Conservation (phyloP, 1,284 basidiomycete species). For the Phlebopus sp. region DNA sequence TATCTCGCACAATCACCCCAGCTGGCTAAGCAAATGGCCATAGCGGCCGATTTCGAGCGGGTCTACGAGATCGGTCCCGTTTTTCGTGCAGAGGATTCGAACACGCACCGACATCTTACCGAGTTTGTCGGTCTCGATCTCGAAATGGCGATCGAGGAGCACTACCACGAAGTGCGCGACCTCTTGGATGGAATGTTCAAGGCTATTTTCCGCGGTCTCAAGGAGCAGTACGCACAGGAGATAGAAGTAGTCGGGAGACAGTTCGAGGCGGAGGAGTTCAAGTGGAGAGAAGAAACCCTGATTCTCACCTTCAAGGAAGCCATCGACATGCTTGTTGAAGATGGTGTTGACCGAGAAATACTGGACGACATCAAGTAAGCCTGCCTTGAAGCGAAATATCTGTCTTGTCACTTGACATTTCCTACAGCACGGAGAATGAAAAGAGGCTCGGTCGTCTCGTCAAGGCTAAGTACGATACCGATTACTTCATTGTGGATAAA, state of each 20-base stretch:
- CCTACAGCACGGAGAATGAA: slow-evolving; percentile 82
- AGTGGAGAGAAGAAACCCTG: slow-evolving; percentile 82
- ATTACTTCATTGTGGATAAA: slow-evolving; percentile 98
- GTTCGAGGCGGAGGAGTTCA: slow-evolving; percentile 90
- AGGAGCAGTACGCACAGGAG: slow-evolving; percentile 74
- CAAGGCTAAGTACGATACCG: slow-evolving; percentile 91
- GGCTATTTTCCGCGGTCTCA: slow-evolving; percentile 80
- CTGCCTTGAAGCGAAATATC: slow-evolving; percentile 22
- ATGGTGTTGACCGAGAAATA: slow-evolving; percentile 71
- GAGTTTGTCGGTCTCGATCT: slow-evolving; percentile 99
- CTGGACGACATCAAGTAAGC: slow-evolving; percentile 87
- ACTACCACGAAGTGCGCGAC: slow-evolving; percentile 96
- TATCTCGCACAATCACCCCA: slow-evolving; percentile 97
- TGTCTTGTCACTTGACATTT: slow-evolving; percentile 9
- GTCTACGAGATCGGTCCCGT: slow-evolving; percentile 97
- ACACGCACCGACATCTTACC: slow-evolving; percentile 97
- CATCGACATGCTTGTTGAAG: slow-evolving; percentile 80
- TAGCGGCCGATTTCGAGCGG: slow-evolving; percentile 96
- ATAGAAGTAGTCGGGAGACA: slow-evolving; percentile 83
- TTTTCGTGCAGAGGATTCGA: slow-evolving; percentile 98
- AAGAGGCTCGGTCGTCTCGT: slow-evolving; percentile 88
- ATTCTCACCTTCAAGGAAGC: slow-evolving; percentile 86
- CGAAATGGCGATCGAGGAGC: slow-evolving; percentile 98
- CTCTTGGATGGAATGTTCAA: slow-evolving; percentile 82
- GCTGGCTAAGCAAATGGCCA: slow-evolving; percentile 98